Evolutionary conservation across 495 filamentous ascomycete species (phyloP), one percentile per base, ranked within the genome.

Genomic region (Aspergillus biplanus): DNA sequence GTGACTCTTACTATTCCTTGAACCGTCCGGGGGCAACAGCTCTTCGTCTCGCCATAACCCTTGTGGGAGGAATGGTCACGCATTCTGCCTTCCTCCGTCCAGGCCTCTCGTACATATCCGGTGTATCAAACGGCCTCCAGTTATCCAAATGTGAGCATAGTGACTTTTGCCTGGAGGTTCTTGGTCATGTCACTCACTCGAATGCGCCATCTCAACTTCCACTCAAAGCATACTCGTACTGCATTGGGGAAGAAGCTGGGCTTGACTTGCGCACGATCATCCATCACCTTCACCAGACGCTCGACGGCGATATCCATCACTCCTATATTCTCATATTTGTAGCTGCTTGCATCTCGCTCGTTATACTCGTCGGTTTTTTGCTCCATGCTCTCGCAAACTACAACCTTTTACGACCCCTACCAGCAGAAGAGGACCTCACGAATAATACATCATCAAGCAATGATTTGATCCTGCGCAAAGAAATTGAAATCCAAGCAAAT

Each of bases 1-100:
- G 54, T 9, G 18, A 35, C 16, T 70, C 59, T 62, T 56, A 58
- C 16, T 63, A 64, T 21, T 59, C 68, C 5, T 48, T 32, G 15
- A 56, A 65, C 21, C 8, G 37, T n/a, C 62, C 61, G 4, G 16
- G 52, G 12, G 15, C 15, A 21, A 49, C 50, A 11, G 1, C 59
- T 4, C 37, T 33, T 52, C 58, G 61, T 6, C 11, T 66, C 7
- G 46, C 33, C 18, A 8, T 9, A 4, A 49, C 61, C 12, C n/a
- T 52, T 5, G 9, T 66, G 16, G 7, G 33, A 16, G 54, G 12
- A 0, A 37, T 31, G 1, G 12, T 13, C 0, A 9, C 47, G 15
- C 52, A 62, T 39, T 33, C 27, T 11, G 6, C 27, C 27, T 3
- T 63, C 3, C 27, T 67, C 7, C 7, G 52, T 2, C 62, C 62